Evolutionary conservation across 31 red algal species (phyloP).

Genomic region (Odonthalia washingtoniensis): DNA sequence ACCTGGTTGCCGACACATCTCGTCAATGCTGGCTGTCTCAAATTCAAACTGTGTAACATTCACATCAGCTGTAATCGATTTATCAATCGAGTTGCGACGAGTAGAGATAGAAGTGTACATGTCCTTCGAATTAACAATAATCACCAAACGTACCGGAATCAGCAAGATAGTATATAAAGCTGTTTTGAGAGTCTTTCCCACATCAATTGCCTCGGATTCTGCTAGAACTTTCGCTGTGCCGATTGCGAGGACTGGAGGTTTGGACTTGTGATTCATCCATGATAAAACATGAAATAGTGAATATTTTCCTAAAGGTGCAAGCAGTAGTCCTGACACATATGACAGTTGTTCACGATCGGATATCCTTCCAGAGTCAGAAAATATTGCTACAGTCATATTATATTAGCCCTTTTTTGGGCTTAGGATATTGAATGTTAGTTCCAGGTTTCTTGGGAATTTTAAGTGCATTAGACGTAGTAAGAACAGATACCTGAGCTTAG

Average conservation of each 20-base stretch:
- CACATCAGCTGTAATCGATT: constrained; percentile 10
- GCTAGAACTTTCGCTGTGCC: background rate
- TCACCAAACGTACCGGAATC: background rate
- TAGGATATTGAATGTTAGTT: background rate
- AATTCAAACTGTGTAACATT: background rate
- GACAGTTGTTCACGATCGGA: background rate
- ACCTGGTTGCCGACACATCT: background rate
- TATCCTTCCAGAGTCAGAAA: background rate
- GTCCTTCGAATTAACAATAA: background rate
- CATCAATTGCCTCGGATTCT: background rate
- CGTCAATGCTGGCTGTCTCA: background rate
- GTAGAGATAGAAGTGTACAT: background rate
- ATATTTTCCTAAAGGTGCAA: background rate
- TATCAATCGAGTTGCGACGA: background rate
- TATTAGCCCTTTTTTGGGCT: background rate
- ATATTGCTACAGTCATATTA: background rate
- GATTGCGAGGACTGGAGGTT: background rate
- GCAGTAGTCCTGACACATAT: background rate
- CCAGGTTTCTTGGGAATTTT: background rate
- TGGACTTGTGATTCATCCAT: background rate
- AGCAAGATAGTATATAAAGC: background rate
- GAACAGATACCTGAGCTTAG: background rate
- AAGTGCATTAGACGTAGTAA: background rate
- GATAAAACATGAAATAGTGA: background rate
- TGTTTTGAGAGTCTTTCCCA: background rate